Conservation (phyloP, 2,329 filamentous ascomycete species). For the Penicillium sp. region DNA sequence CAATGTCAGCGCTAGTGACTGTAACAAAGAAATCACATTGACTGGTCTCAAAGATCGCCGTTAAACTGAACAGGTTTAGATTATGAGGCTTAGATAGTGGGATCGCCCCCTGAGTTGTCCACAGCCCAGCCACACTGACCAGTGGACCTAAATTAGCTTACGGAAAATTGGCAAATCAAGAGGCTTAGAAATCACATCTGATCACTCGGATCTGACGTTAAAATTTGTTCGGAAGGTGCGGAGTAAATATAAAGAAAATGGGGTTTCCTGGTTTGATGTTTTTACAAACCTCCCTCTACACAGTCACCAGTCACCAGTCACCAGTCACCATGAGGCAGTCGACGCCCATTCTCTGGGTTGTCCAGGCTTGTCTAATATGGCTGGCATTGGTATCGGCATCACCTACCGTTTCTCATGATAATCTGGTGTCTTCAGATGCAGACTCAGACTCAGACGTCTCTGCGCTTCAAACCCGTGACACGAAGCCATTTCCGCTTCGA, state of each 20-base stretch:
- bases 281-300: neutral
- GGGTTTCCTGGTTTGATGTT: neutral
- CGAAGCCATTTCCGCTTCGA: conserved; percentile 13
- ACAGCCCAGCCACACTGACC: neutral
- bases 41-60: neutral
- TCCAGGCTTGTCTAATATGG: conserved; percentile 9
- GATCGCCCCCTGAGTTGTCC: neutral
- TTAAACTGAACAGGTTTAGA: neutral
- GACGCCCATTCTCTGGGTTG: conserved; percentile 6
- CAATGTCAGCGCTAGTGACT: neutral
- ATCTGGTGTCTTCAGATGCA: neutral
- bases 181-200: neutral
- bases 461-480: neutral
- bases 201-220: conserved; percentile 2
- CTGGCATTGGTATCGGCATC: neutral
- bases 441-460: neutral
- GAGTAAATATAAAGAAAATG: conserved; percentile 1
- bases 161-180: neutral
- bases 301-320: neutral
- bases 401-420: neutral
- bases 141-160: neutral
- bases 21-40: neutral
- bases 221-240: neutral
- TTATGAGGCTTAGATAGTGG: neutral
- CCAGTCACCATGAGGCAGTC: conserved; percentile 5